Evolutionary conservation across 2,329 filamentous ascomycete genomes (phyloP), one percentile per base, ranked within the genome.

Genomic region (Paecilomyces formosus): DNA sequence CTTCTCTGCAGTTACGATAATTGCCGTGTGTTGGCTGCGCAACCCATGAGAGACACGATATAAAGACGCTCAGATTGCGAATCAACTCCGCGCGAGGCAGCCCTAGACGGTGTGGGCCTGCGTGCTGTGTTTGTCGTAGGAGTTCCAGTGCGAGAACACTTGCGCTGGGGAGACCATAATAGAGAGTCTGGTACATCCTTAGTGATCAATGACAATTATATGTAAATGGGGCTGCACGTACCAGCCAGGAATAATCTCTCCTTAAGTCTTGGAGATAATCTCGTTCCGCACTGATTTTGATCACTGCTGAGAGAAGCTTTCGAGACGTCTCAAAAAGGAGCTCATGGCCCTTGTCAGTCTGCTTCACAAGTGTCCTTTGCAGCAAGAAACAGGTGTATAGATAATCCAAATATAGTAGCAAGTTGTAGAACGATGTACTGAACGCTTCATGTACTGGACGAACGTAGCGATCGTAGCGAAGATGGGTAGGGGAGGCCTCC

Each of bases 301-400:
- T 64, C 28, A 73, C 66, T 28, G 68, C 70, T 12, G 68, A 62
- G 18, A 74, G 57, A 0, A 71, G 57, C n/a, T 63, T 64, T 49
- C 71, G 65, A 8, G 71, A 71, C 2, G 70, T 69, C 24, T 71
- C 66, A 54, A 68, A 72, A 7, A 74, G 68, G 12, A 65, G 62
- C 28, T 65, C 65, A n/a, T 70, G 68, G 12, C 68, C 69, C 8
- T 66, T 67, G 24, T 68, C 64, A 0, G 68, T 69, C 33, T 69
- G 65, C 55, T 72, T 74, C 18, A 70, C 66, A 13, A 73, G 61
- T 22, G 70, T 65, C 21, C 72, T 59, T 55, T 72, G 69, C 1
- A 74, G 63, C 6, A 74, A 57, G 57, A 74, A 74, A 26, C 66
- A 65, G 3, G 71, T 72, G 51, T 74, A 71, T 2, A 73, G 62